Conservation (phyloP, 192 early-diverging fungal genomes). For the Spinellus fusiger region DNA sequence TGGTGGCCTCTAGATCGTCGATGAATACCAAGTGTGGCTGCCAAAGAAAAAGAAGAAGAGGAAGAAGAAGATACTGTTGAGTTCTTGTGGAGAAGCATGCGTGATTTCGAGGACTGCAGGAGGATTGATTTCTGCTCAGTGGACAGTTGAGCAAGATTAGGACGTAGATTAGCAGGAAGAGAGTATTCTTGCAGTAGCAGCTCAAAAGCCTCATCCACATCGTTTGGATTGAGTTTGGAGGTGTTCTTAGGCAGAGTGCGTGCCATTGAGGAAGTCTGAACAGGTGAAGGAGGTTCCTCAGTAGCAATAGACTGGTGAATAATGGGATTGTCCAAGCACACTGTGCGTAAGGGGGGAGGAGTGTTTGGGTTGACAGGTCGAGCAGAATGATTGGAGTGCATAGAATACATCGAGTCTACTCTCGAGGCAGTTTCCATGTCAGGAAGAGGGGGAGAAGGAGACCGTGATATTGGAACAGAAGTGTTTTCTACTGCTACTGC, state of each 20-base stretch:
- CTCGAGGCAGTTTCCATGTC: conserved; percentile 12
- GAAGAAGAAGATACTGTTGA: conserved; percentile 18
- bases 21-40: conserved; percentile 12
- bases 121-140: conserved; percentile 18
- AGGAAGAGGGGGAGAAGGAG: no score
- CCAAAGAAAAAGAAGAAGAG: conserved; percentile 10
- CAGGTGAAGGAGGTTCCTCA: neutral
- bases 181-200: conserved; percentile 23
- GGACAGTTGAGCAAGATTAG: conserved; percentile 14
- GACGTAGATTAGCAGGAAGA: conserved; percentile 8
- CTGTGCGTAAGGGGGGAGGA: conserved; percentile 14
- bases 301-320: neutral
- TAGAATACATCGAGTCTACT: conserved; percentile 21
- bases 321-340: conserved; percentile 4
- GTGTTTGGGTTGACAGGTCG: conserved; percentile 8
- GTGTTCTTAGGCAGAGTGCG: neutral
- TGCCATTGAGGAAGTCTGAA: neutral
- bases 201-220: conserved; percentile 25
- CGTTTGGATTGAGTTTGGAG: conserved; percentile 1
- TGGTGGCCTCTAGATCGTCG: neutral
- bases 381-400: conserved; percentile 13
- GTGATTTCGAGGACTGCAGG: conserved; percentile 13
- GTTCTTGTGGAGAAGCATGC: conserved; percentile 13
- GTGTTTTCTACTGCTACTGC: neutral
- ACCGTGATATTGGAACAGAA: no score